phyloP scores from a whole-genome alignment of 768 basidiomycete genomes.

The Phylloporus arenicola region DNA sequence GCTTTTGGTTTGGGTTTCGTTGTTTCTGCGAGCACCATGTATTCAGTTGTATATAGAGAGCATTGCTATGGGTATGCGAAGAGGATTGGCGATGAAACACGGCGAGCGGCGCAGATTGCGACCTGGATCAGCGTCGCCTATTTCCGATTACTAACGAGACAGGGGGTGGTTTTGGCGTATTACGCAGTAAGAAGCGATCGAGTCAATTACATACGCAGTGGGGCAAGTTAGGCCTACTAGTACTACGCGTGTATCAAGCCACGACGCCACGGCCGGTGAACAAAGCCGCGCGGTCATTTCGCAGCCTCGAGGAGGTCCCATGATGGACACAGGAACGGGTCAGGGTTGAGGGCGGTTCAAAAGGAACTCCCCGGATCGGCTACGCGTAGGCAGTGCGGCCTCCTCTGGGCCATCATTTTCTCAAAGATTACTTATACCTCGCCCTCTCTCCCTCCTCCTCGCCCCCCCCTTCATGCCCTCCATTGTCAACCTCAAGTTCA shows the following conservation, averaged over 20 bases:
- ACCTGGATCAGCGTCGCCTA: too few species aligned
- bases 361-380: conserved; percentile 20
- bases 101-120: too few species aligned
- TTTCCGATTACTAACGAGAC: too few species aligned
- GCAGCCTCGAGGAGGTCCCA: conserved; percentile 28
- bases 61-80: too few species aligned
- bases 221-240: too few species aligned
- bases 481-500: conserved; percentile 85
- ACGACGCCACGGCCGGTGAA: too few species aligned
- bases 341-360: conserved; percentile 17
- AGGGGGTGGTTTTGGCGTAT: neutral
- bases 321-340: conserved; percentile 25
- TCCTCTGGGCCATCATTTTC: conserved; percentile 10
- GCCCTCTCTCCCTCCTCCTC: neutral
- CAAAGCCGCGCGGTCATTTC: conserved; percentile 28
- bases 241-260: neutral
- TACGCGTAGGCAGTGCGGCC: conserved; percentile 5
- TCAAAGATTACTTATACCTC: conserved; percentile 16
- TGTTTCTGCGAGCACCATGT: too few species aligned
- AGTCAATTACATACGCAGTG: too few species aligned
- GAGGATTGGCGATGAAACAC: too few species aligned
- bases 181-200: neutral
- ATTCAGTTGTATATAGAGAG: neutral
- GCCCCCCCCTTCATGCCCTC: conserved; percentile 50
- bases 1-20: too few species aligned